Evolutionary conservation across 176 grass and related monocot genomes (phyloP), one percentile per base, ranked within the genome.

Genomic region (Ensete glaucum): DNA sequence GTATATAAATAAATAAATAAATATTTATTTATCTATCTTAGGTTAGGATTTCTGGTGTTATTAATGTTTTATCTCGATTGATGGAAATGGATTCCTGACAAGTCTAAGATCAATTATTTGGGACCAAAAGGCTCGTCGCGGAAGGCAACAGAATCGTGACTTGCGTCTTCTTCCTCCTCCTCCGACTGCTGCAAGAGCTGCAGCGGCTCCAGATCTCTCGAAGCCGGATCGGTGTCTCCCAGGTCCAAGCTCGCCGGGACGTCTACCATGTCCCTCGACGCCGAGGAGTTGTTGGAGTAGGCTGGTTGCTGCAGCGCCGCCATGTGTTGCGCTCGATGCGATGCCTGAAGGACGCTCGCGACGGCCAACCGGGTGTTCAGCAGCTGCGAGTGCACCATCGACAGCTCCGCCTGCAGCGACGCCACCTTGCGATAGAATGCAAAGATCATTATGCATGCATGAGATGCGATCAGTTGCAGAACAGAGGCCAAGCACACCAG

Each of bases 361-460:
- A 64, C 11, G 17, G 74, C n/a, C 54, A 64, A 52, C 22, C 57
- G 17, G 74, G 34, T 50, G 29, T 64, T 76, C 49, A 76, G 48
- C 11, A 76, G 43, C 34, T 76, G 74, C 13, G 74, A 76, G 11
- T 52, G 74, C 58, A 76, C 74, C 19, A 65, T 62, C 10, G 74
- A 76, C 29, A 76, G 57, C 74, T 76, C 74, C 7, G 74, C 54
- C 52, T 64, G 58, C 43, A 76, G 59, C 3, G 59, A 1, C 52
- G 74, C 59, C 74, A 76, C 74, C 74, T 76, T 76, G 19, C 13
- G 13, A 64, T 9, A 8, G 16, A 11, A 22, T 13, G 16, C 52
- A 73, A 11, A 73, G 1, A 12, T 8, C 13, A 17, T 13, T 57
- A 57, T 57, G 54, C 16, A 57, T 57, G 54, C 54, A 57, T 57